phyloP scores from a whole-genome alignment of 305 asterid genomes.

The Fraxinus greggii region DNA sequence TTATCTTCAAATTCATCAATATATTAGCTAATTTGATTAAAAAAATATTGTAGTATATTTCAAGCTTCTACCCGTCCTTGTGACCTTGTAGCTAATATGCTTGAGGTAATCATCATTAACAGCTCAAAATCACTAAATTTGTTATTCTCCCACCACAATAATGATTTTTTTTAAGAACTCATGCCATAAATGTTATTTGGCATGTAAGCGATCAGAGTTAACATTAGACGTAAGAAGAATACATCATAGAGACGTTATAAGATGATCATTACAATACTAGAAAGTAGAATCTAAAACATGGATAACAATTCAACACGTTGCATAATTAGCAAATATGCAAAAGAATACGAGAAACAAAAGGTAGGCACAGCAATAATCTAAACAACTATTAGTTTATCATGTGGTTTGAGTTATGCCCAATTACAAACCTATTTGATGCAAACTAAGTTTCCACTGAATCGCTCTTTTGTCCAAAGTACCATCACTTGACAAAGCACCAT shows the following conservation, averaged over 20 bases:
- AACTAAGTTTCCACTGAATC: slow-evolving; percentile 69
- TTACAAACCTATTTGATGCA: slow-evolving; percentile 84
- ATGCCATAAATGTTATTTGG: not conserved
- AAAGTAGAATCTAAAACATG: not conserved
- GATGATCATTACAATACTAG: not conserved
- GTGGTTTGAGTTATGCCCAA: slow-evolving; percentile 18
- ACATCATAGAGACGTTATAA: not conserved
- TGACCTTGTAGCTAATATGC: not conserved
- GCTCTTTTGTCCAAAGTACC: slow-evolving; percentile 47
- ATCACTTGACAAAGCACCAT: slow-evolving; percentile 25
- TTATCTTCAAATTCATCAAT: not conserved
- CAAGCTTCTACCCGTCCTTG: not conserved
- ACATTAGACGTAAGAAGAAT: not conserved
- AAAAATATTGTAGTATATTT: not conserved
- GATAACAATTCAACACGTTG: not conserved
- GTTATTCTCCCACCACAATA: not conserved
- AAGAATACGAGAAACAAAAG: not conserved
- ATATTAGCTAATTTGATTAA: not conserved
- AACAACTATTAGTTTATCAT: not conserved
- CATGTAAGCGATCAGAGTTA: not conserved
- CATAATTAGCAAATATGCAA: slow-evolving; percentile 1
- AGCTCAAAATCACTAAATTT: not conserved
- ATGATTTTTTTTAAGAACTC: not conserved
- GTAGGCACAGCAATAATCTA: not conserved
- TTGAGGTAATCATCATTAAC: not conserved